Evolutionary conservation across 2,329 filamentous ascomycete species (phyloP).

Genomic region (Claviceps quebecensis): DNA sequence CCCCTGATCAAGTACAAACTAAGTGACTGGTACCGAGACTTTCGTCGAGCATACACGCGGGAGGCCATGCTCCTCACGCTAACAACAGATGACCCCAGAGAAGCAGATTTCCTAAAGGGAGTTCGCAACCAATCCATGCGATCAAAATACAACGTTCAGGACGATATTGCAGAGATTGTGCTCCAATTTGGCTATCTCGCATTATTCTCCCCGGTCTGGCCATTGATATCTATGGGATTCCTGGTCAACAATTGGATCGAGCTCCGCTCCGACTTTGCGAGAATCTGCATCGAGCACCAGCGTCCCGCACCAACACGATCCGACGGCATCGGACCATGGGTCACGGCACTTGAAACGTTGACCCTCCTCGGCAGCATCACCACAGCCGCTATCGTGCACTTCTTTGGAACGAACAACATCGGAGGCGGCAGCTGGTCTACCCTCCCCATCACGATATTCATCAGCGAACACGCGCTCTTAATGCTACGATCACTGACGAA

Average conservation of each 20-base stretch:
- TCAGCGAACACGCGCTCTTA: slow-evolving; percentile 60
- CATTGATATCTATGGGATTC: slow-evolving; percentile 57
- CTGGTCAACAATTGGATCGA: slow-evolving; percentile 68
- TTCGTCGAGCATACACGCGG: slow-evolving; percentile 18
- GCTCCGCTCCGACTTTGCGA: slow-evolving; percentile 62
- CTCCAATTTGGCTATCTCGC: slow-evolving; percentile 62
- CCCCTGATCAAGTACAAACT: slow-evolving; percentile 51
- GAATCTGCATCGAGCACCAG: slow-evolving; percentile 60
- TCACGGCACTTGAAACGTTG: slow-evolving; percentile 52
- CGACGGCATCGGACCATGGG: slow-evolving; percentile 63
- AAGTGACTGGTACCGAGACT: slow-evolving; percentile 30
- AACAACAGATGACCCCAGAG: slow-evolving; percentile 44
- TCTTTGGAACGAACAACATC: slow-evolving; percentile 47
- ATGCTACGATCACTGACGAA: slow-evolving; percentile 33
- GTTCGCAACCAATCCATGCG: slow-evolving; percentile 55
- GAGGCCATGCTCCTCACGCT: slow-evolving; percentile 32
- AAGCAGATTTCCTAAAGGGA: slow-evolving; percentile 47
- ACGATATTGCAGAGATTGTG: slow-evolving; percentile 60
- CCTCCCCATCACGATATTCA: slow-evolving; percentile 55
- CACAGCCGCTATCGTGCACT: slow-evolving; percentile 57
- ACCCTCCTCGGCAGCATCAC: slow-evolving; percentile 62
- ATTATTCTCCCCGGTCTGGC: slow-evolving; percentile 64
- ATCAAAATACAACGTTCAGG: slow-evolving; percentile 56
- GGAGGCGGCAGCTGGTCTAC: slow-evolving; percentile 47
- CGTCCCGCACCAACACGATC: slow-evolving; percentile 54